Evolutionary conservation across 306 rosid genomes (phyloP).

Genomic region (Dalbergia oliveri): DNA sequence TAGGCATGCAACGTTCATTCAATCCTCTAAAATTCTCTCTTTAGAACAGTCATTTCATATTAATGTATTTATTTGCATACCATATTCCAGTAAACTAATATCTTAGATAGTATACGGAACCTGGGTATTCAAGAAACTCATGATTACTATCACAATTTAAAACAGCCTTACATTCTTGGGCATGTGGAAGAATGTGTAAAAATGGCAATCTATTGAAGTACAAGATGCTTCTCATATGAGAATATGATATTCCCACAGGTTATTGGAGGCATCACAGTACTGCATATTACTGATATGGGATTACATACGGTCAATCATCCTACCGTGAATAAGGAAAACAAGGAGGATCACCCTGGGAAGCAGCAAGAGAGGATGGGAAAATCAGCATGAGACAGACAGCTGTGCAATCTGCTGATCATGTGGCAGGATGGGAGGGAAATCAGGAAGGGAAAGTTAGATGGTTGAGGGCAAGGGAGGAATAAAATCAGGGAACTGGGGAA

Average conservation of each 20-base stretch:
- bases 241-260: not conserved
- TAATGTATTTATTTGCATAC: not conserved
- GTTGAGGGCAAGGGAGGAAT: not conserved
- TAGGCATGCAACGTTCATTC: conserved; percentile 18
- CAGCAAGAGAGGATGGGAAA: conserved; percentile 5
- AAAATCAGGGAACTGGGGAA: not conserved
- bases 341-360: not conserved
- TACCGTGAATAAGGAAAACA: not conserved
- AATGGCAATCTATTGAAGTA: not conserved
- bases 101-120: not conserved
- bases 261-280: not conserved
- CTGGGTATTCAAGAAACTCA: not conserved
- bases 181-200: not conserved
- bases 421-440: not conserved
- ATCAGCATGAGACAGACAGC: not conserved
- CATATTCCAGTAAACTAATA: not conserved
- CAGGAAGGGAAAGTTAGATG: not conserved
- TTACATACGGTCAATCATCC: not conserved
- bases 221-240: no score
- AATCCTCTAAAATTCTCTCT: conserved; percentile 22
- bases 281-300: not conserved
- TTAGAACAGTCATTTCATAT: not conserved
- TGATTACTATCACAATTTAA: not conserved
- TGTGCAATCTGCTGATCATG: not conserved
- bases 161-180: not conserved